Conservation (phyloP, 306 rosid genomes). For the Rubus parviflorus region DNA sequence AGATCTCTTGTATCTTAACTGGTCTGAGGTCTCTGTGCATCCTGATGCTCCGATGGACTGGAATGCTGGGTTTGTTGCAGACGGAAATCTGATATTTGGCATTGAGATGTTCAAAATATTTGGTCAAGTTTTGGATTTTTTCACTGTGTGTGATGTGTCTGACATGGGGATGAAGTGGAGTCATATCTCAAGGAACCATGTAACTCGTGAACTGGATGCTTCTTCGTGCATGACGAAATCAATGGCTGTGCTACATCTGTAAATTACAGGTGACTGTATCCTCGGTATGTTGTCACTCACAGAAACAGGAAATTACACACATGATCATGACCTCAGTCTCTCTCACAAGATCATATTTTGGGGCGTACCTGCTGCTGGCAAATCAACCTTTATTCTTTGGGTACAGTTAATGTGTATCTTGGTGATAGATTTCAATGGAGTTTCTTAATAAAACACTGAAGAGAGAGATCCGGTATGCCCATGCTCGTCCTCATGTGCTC, state of each 20-base stretch:
- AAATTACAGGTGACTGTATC: conserved; percentile 29
- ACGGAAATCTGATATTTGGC: conserved; percentile 79
- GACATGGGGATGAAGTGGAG: conserved; percentile 63
- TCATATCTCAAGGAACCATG: conserved; percentile 77
- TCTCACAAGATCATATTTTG: conserved; percentile 5
- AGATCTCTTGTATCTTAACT: conserved; percentile 74
- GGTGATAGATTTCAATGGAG: conserved; percentile 39
- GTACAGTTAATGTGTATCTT: conserved; percentile 32
- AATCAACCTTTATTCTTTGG: conserved; percentile 36
- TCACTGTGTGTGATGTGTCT: conserved; percentile 82
- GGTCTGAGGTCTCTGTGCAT: conserved; percentile 88
- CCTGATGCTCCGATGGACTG: conserved; percentile 99
- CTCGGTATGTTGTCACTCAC: background rate
- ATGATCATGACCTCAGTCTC: background rate
- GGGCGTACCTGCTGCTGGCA: conserved; percentile 24
- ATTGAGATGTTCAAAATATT: conserved; percentile 98
- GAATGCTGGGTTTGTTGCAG: conserved; percentile 83
- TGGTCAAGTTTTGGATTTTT: conserved; percentile 91
- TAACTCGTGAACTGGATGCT: conserved; percentile 89
- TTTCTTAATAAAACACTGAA: conserved; percentile 20
- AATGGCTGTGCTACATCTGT: conserved; percentile 80
- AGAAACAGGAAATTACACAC: conserved; percentile 5
- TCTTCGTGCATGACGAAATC: conserved; percentile 88
- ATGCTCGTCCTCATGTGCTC: conserved; percentile 45
- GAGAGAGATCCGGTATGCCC: conserved; percentile 27